Base-by-base conservation (phyloP, 371 early-diverging fungal genomes). In the Hamiltosporidium magnivora region DNA sequence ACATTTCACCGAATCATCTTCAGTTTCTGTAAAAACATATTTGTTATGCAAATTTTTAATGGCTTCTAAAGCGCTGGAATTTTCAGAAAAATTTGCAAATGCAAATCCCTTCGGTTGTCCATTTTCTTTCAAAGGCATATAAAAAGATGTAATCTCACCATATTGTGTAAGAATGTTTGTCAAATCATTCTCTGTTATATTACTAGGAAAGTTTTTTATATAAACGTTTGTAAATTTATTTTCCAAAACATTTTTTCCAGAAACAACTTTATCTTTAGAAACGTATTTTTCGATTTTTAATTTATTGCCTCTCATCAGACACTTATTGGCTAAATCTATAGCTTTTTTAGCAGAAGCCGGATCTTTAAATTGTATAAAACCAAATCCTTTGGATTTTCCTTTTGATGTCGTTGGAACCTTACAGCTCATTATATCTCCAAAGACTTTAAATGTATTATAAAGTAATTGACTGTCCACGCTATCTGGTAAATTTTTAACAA, bases 401-500 rank as follows among this genome's bases (percentile, higher is more conserved):
- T 70, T 44, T 3, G 53, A 12, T 36, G 66, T 71, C 2, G 64
- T 69, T 46, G 73, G 66, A 2, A 80, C 72, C 64, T 79, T 82
- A 55, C 77, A 74, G 63, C 72, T 76, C 0, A 71, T 43, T 56
- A 82, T 78, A 49, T 64, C 41, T 37, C 82, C 82, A 67, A 82
- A 82, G 9, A 73, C 58, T 4, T 54, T 60, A 69, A 82, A 82
- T 8, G 80, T 77, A 67, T 78, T 75, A 54, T 75, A 61, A 0
- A 82, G 64, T 43, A 75, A 64, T 61, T 78, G 73, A 54, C 73
- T 66, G 55, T 74, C 79, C 42, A 66, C 66, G 25, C 70, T 64
- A 12, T 61, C 44, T 37, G 82, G 80, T 1, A 82, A 55, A 66
- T 79, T 79, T 53, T 82, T 82, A 1, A 82, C 77, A 46, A 82